Conservation (phyloP, 352 stramenopile species). For the Globisporangium apiculatum region DNA sequence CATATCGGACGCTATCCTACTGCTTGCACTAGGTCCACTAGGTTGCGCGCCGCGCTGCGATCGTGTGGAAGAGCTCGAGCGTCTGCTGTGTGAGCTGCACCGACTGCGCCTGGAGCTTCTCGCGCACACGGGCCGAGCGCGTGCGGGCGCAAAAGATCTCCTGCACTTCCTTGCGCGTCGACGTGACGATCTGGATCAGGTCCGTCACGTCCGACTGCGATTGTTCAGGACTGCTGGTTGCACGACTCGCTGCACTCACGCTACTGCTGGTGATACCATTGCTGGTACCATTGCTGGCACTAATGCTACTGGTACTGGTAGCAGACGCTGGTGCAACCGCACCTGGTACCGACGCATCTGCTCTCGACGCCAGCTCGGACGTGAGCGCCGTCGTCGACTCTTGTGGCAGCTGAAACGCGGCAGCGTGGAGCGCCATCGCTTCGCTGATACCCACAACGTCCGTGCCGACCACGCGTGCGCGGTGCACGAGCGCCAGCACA, state of each 20-base stretch:
- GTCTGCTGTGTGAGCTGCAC: constrained; percentile 48
- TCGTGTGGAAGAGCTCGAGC: constrained; percentile 60
- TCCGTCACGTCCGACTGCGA: constrained; percentile 37
- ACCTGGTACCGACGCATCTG: not conserved
- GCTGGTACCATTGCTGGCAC: too few species aligned
- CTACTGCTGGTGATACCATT: not conserved
- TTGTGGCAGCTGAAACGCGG: constrained; percentile 25
- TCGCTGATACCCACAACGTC: constrained; percentile 26
- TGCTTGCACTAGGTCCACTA: too few species aligned
- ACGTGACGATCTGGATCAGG: constrained; percentile 51
- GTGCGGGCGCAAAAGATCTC: constrained; percentile 45
- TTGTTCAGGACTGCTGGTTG: not conserved
- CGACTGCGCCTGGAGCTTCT: constrained; percentile 62
- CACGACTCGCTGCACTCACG: too few species aligned
- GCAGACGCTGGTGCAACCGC: not conserved
- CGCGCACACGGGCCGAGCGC: constrained; percentile 55
- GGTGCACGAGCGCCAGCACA: constrained; percentile 18
- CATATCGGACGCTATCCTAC: too few species aligned
- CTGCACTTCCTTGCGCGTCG: constrained; percentile 25
- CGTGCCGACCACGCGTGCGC: constrained; percentile 23
- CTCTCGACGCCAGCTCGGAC: not conserved
- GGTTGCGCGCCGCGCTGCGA: constrained; percentile 27
- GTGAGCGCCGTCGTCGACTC: not conserved
- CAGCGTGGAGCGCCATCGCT: constrained; percentile 37
- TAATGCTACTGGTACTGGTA: too few species aligned